A percentile compares a stretch with the other conserved stretches of the same genome.
Evolutionary conservation across 768 basidiomycete species (phyloP).

Genomic region (Collybia nuda): DNA sequence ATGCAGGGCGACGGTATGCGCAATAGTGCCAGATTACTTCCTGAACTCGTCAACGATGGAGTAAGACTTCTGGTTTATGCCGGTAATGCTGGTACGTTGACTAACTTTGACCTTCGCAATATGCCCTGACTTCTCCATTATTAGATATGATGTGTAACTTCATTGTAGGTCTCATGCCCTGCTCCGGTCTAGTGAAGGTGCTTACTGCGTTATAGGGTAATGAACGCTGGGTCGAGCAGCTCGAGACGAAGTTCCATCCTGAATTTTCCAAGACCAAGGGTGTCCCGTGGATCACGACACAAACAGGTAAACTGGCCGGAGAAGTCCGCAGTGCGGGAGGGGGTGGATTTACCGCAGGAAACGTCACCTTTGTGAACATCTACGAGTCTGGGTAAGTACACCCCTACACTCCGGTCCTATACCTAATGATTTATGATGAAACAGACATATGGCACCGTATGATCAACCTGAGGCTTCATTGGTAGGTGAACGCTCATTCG

Average conservation of each 20-base stretch:
- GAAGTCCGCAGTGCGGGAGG: constrained; percentile 71
- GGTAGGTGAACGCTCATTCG: constrained; percentile 38
- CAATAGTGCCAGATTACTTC: constrained; percentile 76
- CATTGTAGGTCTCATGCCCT: constrained; percentile 40
- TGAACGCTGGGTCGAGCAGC: constrained; percentile 67
- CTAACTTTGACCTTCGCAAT: background rate
- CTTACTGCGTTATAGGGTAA: constrained; percentile 52
- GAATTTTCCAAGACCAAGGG: constrained; percentile 55
- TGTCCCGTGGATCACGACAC: constrained; percentile 56
- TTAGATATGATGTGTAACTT: constrained; percentile 88
- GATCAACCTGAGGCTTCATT: constrained; percentile 89
- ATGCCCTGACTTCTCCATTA: constrained; percentile 14
- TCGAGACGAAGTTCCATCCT: constrained; percentile 59
- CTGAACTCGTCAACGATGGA: constrained; percentile 79
- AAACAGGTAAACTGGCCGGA: constrained; percentile 59
- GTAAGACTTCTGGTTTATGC: constrained; percentile 88
- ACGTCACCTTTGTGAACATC: constrained; percentile 79
- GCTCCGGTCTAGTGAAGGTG: background rate
- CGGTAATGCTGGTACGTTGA: constrained; percentile 68
- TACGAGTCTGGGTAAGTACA: constrained; percentile 73
- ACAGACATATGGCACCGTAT: constrained; percentile 85
- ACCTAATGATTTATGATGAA: constrained; percentile 7
- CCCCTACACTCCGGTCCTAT: background rate
- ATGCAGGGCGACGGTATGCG: constrained; percentile 86
- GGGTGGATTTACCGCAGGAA: constrained; percentile 67